Conservation (phyloP, 495 filamentous ascomycete species). For the Podospora anserina region DNA sequence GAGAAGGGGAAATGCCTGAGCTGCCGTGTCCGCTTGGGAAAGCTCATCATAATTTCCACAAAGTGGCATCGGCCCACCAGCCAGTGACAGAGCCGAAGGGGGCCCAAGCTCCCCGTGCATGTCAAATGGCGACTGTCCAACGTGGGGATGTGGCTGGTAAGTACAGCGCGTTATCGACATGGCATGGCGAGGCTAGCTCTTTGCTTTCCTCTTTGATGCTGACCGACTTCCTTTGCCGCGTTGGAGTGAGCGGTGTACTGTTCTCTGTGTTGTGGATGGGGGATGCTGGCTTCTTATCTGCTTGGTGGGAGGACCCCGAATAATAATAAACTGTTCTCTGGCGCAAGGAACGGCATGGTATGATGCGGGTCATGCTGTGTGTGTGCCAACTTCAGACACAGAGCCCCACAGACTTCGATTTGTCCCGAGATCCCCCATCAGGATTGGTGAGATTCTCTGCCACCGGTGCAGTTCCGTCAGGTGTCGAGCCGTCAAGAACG, state of each 20-base stretch:
- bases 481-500: background rate
- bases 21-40: constrained; percentile 11
- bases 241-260: background rate
- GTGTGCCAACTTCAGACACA: background rate
- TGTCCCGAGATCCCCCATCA: background rate
- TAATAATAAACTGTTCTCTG: background rate
- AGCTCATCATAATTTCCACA: constrained; percentile 31
- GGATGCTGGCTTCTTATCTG: background rate
- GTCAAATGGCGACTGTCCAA: background rate
- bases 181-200: background rate
- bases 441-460: background rate
- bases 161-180: background rate
- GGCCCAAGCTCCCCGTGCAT: background rate
- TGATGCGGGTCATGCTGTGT: constrained; percentile 13
- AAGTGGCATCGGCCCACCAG: constrained; percentile 25
- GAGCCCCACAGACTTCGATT: constrained; percentile 5
- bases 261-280: background rate
- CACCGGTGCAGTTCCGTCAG: constrained; percentile 4
- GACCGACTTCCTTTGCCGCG: background rate
- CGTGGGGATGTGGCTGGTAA: constrained; percentile 1
- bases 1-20: background rate
- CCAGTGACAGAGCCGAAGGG: constrained; percentile 4
- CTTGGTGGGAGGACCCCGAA: background rate
- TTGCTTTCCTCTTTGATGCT: background rate
- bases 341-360: background rate